Percentiles rank a stretch among this genome's conserved stretches.
Conservation (phyloP, 768 basidiomycete species). For the Daedaleopsis nitida region DNA sequence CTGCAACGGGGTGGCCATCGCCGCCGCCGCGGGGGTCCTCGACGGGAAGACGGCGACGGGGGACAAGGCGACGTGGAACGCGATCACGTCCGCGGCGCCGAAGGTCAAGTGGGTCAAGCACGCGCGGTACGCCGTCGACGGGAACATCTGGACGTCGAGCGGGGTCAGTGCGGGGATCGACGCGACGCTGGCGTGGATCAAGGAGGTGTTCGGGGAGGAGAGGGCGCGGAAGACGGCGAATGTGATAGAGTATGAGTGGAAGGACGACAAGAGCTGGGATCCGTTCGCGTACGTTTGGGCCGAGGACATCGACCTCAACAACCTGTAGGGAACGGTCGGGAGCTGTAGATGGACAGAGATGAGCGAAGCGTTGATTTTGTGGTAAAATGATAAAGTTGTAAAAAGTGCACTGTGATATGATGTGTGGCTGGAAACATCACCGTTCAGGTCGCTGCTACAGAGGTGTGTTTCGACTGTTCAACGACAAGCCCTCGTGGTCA, state of each 20-base stretch:
- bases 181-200: not conserved
- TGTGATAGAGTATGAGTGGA: not conserved
- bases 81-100: not conserved
- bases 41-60: constrained; percentile 39
- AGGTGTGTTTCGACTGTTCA: too few relatives aligned
- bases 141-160: constrained; percentile 41
- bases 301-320: not conserved
- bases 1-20: constrained; percentile 36
- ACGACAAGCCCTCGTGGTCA: too few relatives aligned
- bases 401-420: too few relatives aligned
- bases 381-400: too few relatives aligned
- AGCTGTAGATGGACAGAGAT: too few relatives aligned
- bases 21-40: constrained; percentile 36
- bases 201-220: not conserved
- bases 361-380: too few relatives aligned
- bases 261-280: not conserved
- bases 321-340: too few relatives aligned
- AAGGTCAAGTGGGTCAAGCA: constrained; percentile 34
- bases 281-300: not conserved
- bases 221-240: not conserved
- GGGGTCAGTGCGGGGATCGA: constrained; percentile 37
- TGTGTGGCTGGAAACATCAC: too few relatives aligned
- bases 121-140: constrained; percentile 42
- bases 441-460: too few relatives aligned
- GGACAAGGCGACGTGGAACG: constrained; percentile 35